Evolutionary conservation across 2,329 filamentous ascomycete genomes (phyloP), one percentile per base, ranked within the genome.

Genomic region (Blastomyces silverae): DNA sequence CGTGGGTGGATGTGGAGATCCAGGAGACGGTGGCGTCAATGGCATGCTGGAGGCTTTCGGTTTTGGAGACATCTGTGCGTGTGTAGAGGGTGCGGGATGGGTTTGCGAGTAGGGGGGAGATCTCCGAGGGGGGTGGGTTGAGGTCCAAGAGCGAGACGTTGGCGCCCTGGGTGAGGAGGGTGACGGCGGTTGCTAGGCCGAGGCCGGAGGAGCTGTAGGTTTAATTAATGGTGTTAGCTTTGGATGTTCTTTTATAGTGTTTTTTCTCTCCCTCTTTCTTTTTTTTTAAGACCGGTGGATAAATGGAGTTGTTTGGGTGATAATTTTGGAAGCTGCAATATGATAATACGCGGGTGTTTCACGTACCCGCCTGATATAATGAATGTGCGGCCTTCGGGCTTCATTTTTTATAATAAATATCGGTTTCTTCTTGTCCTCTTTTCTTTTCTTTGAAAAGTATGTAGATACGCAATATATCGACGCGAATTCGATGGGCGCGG

Each of bases 71-170:
- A 53, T 76, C 74, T 31, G 65, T 70, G 52, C 67, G 65, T 22
- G 68, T 70, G 39, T 71, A 69, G 61, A 65, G 62, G 34, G 66
- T 69, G 39, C 76, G 74, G 69, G 66, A 59, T 31, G 66, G 25
- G 64, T 67, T 63, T 31, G 66, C 25, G 52, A 65, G 60, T 3
- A 64, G 62, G 5, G 66, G 61, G 8, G 64, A 39, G 25, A 64
- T n/a, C 34, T 39, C 56, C 17, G 66, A 58, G 11, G 69, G 67
- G 13, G 69, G 69, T 50, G 70, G 67, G 53, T 71, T 71, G 50
- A 71, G 66, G 64, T 71, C 70, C 48, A 71, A 64, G 56, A 71
- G 67, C 13, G 70, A 71, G 53, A 71, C 68, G 57, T 71, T 68
- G 57, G 69, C 69, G 58, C 69, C 69, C 46, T 66, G 63, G 53